These are phyloP conservation scores for Fennellomyces sp. DNA, from an alignment of 371 early-diverging fungal genomes.

Conservation along the genomic window DNA sequence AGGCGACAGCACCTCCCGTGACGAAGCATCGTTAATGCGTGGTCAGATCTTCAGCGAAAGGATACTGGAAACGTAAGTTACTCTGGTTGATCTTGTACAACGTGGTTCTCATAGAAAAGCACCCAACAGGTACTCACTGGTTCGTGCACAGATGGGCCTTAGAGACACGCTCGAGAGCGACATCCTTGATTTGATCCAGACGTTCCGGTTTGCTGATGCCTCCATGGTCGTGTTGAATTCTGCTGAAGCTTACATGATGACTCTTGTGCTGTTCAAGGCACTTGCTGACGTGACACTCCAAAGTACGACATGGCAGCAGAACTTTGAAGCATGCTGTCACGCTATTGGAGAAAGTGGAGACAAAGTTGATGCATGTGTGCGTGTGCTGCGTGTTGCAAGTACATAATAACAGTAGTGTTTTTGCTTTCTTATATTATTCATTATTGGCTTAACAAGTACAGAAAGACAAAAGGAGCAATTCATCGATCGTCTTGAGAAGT, in stretches of 20 bases:
- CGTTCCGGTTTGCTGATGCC: conserved; percentile 46
- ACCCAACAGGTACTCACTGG: conserved; percentile 31
- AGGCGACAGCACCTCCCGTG: conserved; percentile 9
- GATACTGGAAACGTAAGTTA: conserved; percentile 54
- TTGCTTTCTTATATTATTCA: not conserved
- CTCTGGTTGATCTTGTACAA: no score
- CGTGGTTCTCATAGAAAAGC: no score
- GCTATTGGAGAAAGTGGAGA: conserved; percentile 36
- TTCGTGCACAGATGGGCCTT: conserved; percentile 41
- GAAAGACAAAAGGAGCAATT: no score
- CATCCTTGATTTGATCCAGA: conserved; percentile 46
- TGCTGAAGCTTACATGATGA: conserved; percentile 50
- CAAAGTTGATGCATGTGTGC: conserved; percentile 47
- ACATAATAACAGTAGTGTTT: conserved; percentile 17
- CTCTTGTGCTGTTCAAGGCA: conserved; percentile 44
- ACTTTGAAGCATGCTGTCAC: conserved; percentile 39
- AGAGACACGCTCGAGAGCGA: conserved; percentile 39
- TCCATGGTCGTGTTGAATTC: conserved; percentile 42
- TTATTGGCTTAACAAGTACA: no score
- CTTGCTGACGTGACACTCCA: conserved; percentile 25
- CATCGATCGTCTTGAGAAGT: no score
- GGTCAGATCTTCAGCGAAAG: conserved; percentile 54
- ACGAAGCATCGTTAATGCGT: conserved; percentile 33
- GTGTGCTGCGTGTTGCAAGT: conserved; percentile 44
- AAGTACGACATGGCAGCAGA: conserved; percentile 17